Percentiles rank a stretch among this genome's conserved stretches.
These are phyloP conservation scores for Cornus kousa DNA, from an alignment of 148 eudicot genomes.

Conservation along the genomic window DNA sequence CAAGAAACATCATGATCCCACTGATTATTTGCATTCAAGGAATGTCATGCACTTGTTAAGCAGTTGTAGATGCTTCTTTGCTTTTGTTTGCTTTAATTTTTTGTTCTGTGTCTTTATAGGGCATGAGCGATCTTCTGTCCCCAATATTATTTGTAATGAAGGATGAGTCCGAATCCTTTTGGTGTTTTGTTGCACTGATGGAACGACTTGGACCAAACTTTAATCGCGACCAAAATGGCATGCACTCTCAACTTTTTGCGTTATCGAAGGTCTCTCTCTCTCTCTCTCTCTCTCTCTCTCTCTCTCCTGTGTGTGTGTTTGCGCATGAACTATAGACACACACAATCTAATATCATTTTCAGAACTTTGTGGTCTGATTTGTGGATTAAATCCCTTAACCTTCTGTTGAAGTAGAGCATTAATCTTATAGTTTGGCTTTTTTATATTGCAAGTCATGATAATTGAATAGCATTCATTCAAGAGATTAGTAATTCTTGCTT, in stretches of 20 bases:
- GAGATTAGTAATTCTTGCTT: too few relatives aligned
- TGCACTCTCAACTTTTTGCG: constrained; percentile 96
- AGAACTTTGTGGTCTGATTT: not conserved
- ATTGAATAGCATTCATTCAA: not conserved
- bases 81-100: not conserved
- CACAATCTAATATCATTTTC: not conserved
- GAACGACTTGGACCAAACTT: constrained; percentile 96
- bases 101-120: constrained; percentile 39
- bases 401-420: not conserved
- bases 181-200: constrained; percentile 95
- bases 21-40: not conserved
- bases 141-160: constrained; percentile 79
- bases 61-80: not conserved
- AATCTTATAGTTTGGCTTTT: not conserved
- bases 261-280: constrained; percentile 70
- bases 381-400: not conserved
- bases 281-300: constrained; percentile 12
- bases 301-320: not conserved
- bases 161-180: constrained; percentile 87
- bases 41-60: not conserved
- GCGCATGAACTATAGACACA: not conserved
- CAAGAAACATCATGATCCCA: not conserved
- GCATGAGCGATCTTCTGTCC: constrained; percentile 95
- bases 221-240: constrained; percentile 96
- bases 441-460: not conserved